phyloP scores from a whole-genome alignment of 352 stramenopile species.

The Pythium oligandrum region DNA sequence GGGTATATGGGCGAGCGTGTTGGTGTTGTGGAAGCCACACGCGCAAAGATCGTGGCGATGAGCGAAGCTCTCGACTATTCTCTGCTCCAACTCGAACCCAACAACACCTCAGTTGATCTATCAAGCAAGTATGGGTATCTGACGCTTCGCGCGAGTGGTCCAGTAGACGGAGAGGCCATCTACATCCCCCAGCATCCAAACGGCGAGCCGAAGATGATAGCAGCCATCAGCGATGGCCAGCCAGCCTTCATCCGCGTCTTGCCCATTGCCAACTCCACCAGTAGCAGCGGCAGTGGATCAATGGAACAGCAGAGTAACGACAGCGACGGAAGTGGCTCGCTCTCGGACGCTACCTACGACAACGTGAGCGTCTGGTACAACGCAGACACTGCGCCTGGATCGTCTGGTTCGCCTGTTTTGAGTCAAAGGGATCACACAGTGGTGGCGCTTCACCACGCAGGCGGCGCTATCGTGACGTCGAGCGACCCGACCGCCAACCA shows the following conservation, averaged over 20 bases:
- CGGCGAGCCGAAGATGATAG: slow-evolving; percentile 57
- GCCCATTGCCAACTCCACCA: not conserved
- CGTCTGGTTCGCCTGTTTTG: slow-evolving; percentile 55
- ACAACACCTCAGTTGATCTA: slow-evolving; percentile 25
- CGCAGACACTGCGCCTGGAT: slow-evolving; percentile 63
- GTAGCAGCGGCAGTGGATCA: not conserved
- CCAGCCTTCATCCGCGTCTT: slow-evolving; percentile 30
- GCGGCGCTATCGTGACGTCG: slow-evolving; percentile 9
- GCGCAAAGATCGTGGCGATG: slow-evolving; percentile 29
- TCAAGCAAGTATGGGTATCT: slow-evolving; percentile 46
- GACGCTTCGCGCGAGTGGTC: slow-evolving; percentile 28
- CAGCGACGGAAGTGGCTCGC: slow-evolving; percentile 1
- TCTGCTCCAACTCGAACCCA: slow-evolving; percentile 38
- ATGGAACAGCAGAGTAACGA: not conserved
- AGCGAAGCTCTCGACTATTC: slow-evolving; percentile 54
- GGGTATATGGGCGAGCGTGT: slow-evolving; percentile 27
- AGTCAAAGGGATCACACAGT: slow-evolving; percentile 59
- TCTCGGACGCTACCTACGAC: slow-evolving; percentile 4
- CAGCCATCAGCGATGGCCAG: slow-evolving; percentile 36
- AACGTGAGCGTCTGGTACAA: slow-evolving; percentile 54
- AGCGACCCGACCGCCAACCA: not conserved
- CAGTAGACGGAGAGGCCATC: slow-evolving; percentile 43
- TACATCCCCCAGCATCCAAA: slow-evolving; percentile 66
- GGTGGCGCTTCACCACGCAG: slow-evolving; percentile 60
- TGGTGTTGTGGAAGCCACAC: slow-evolving; percentile 40